A percentile compares a stretch with the other conserved stretches of the same genome.
Conservation (phyloP, 2,329 filamentous ascomycete genomes). For the Rachicladosporium sp. region DNA sequence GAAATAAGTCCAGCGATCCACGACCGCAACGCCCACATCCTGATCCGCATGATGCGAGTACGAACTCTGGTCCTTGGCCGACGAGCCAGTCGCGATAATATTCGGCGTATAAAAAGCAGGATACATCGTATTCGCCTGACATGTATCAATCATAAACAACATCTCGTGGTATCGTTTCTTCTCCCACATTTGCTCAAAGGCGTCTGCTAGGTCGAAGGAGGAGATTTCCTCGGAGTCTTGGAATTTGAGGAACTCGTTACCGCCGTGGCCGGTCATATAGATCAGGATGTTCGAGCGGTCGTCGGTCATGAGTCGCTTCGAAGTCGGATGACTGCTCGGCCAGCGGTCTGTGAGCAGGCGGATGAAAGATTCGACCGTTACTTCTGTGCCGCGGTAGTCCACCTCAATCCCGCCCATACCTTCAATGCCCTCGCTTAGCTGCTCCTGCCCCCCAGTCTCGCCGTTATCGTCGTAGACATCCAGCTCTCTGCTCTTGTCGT, state of each 20-base stretch:
- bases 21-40: conserved; percentile 94
- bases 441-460: conserved; percentile 9
- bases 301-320: conserved; percentile 86
- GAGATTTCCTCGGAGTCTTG: conserved; percentile 97
- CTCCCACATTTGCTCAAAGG: conserved; percentile 99
- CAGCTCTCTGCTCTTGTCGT: conserved; percentile 88
- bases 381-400: conserved; percentile 94
- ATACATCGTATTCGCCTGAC: conserved; percentile 99
- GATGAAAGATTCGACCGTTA: conserved; percentile 98
- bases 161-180: conserved; percentile 98
- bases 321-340: conserved; percentile 85
- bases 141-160: conserved; percentile 99
- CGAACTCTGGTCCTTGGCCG: conserved; percentile 86
- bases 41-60: conserved; percentile 98
- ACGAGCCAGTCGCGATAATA: conserved; percentile 95
- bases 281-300: conserved; percentile 94
- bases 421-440: background rate
- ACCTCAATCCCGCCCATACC: conserved; percentile 61
- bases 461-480: conserved; percentile 77
- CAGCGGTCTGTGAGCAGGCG: conserved; percentile 86
- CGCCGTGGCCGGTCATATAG: conserved; percentile 98
- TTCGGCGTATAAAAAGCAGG: conserved; percentile 96
- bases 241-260: conserved; percentile 96
- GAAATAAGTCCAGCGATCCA: conserved; percentile 97
- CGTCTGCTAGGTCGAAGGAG: conserved; percentile 88